Percentiles rank a stretch among this genome's conserved stretches.
phyloP scores from a whole-genome alignment of 2,329 filamentous ascomycete genomes.

The Esteya vermicola region DNA sequence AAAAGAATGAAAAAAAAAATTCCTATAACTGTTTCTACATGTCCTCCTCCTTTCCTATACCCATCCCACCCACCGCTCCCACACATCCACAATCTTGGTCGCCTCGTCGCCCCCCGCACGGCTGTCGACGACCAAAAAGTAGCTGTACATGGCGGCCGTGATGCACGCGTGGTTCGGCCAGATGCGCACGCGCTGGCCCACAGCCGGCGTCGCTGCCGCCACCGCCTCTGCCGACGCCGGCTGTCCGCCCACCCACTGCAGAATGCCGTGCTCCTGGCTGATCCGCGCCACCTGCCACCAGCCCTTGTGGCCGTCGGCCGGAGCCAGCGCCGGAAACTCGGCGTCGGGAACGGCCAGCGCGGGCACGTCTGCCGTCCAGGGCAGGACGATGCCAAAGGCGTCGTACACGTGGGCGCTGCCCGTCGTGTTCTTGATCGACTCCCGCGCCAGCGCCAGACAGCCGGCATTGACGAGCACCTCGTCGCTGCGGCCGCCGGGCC shows the following conservation, averaged over 20 bases:
- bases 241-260: slow-evolving; percentile 45
- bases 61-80: slow-evolving; percentile 58
- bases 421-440: slow-evolving; percentile 54
- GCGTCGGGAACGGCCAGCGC: not conserved
- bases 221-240: slow-evolving; percentile 19
- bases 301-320: slow-evolving; percentile 16
- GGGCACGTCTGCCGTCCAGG: not conserved
- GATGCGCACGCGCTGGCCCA: slow-evolving; percentile 55
- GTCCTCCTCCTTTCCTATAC: slow-evolving; percentile 24
- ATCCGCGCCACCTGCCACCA: slow-evolving; percentile 58
- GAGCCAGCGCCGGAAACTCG: slow-evolving; percentile 18
- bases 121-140: slow-evolving; percentile 62
- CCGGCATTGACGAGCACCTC: slow-evolving; percentile 61
- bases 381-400: slow-evolving; percentile 47
- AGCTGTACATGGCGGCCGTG: slow-evolving; percentile 54
- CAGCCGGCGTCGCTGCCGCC: slow-evolving; percentile 27
- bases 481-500: slow-evolving; percentile 22
- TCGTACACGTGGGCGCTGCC: slow-evolving; percentile 18
- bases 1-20: no score
- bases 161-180: slow-evolving; percentile 79
- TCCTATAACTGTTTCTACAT: slow-evolving; percentile 2
- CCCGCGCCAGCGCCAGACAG: slow-evolving; percentile 54
- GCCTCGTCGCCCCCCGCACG: slow-evolving; percentile 33
- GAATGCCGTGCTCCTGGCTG: slow-evolving; percentile 65
- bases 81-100: slow-evolving; percentile 59